These are phyloP conservation scores for Cryomyces antarcticus DNA, from an alignment of 495 filamentous ascomycete species.

Conservation along the genomic window DNA sequence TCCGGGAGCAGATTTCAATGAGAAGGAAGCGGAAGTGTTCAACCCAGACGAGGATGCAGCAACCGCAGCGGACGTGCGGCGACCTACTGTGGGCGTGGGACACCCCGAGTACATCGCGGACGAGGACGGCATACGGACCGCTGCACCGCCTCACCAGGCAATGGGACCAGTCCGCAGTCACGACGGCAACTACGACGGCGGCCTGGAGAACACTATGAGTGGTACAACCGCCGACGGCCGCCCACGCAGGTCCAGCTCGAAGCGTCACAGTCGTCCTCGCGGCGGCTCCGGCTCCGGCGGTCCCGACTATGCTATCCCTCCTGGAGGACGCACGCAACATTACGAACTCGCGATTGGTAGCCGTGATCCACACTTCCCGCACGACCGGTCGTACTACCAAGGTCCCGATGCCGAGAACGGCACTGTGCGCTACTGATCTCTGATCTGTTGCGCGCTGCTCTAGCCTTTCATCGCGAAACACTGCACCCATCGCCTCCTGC, in stretches of 20 bases:
- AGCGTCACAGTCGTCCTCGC: background rate
- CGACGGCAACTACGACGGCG: background rate
- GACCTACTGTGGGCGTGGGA: conserved; percentile 2
- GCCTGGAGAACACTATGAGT: background rate
- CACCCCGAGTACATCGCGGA: background rate
- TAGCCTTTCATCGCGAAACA: too few relatives aligned
- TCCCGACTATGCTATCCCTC: background rate
- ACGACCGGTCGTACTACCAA: background rate
- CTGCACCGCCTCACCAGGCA: too few relatives aligned
- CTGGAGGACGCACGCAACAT: background rate
- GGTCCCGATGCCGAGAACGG: background rate
- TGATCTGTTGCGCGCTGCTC: too few relatives aligned
- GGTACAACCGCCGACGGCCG: background rate
- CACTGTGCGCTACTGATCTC: background rate
- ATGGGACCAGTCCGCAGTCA: background rate
- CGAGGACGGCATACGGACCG: background rate
- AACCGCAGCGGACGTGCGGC: conserved; percentile 7
- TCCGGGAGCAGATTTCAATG: conserved; percentile 42
- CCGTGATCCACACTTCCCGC: background rate
- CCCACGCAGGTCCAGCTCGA: background rate
- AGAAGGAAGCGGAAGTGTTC: conserved; percentile 8
- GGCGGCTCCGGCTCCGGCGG: background rate
- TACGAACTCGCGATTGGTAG: background rate
- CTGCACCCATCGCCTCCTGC: too few relatives aligned
- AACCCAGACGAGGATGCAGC: conserved; percentile 9